Conservation (phyloP, 768 basidiomycete species). For the Coprinellus micaceus region DNA sequence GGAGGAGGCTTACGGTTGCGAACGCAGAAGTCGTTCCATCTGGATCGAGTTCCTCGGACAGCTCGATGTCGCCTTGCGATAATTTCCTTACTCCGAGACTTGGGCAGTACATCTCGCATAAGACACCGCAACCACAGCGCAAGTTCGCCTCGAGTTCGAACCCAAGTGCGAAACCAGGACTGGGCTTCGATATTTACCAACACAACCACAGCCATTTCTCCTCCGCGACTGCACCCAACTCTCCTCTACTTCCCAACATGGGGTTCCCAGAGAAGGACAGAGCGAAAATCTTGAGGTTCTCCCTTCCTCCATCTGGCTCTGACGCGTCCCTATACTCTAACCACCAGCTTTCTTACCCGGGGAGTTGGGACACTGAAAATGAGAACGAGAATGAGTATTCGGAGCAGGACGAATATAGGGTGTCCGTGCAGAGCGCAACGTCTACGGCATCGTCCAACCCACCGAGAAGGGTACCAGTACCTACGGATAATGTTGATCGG, state of each 20-base stretch:
- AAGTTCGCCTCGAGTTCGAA: neutral
- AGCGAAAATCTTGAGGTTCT: conserved; percentile 25
- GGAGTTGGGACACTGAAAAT: conserved; percentile 4
- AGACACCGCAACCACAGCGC: neutral
- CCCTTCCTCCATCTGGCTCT: conserved; percentile 26
- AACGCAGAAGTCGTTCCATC: conserved; percentile 42
- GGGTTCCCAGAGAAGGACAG: conserved; percentile 1
- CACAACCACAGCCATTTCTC: neutral
- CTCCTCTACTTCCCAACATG: neutral
- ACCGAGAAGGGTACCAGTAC: too few relatives aligned
- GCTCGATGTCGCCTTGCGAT: conserved; percentile 11
- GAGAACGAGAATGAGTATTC: conserved; percentile 7
- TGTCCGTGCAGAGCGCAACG: too few relatives aligned
- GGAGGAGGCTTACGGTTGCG: conserved; percentile 41
- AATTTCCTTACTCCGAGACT: neutral
- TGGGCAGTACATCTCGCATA: neutral
- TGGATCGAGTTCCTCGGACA: conserved; percentile 39
- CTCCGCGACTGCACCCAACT: neutral
- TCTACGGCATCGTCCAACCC: too few relatives aligned
- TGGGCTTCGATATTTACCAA: neutral
- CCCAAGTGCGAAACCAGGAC: neutral
- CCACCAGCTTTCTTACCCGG: conserved; percentile 4
- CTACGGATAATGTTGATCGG: neutral
- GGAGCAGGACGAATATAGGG: neutral
- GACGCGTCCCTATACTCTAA: conserved; percentile 23